phyloP scores from a whole-genome alignment of 2,329 filamentous ascomycete species.

The Ophiocordyceps unilateralis region DNA sequence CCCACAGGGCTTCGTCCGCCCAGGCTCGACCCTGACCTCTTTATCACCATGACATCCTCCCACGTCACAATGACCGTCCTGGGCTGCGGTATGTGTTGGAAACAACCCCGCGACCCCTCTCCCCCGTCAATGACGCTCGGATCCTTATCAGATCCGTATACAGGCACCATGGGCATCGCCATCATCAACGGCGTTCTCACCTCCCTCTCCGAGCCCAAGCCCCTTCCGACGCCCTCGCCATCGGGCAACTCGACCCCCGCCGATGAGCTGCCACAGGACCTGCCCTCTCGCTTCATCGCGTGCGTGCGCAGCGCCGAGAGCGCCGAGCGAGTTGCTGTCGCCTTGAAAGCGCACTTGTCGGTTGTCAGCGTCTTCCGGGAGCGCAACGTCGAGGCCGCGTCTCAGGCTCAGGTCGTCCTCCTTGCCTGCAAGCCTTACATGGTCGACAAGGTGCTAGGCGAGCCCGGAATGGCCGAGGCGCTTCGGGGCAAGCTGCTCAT shows the following conservation, averaged over 20 bases:
- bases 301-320: conserved; percentile 58
- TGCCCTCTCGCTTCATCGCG: conserved; percentile 64
- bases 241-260: conserved; percentile 25
- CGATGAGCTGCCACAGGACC: conserved; percentile 33
- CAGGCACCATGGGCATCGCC: conserved; percentile 72
- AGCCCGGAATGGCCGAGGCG: conserved; percentile 52
- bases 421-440: conserved; percentile 70
- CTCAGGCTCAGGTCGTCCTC: conserved; percentile 55
- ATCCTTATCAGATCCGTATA: background rate
- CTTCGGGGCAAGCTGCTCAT: conserved; percentile 67
- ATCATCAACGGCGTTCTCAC: conserved; percentile 67
- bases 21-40: background rate
- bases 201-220: conserved; percentile 38
- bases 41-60: conserved; percentile 4
- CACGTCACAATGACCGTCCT: conserved; percentile 61
- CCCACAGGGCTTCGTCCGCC: background rate
- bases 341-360: conserved; percentile 44
- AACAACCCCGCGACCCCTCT: background rate
- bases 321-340: conserved; percentile 48
- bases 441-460: conserved; percentile 49
- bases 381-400: conserved; percentile 51
- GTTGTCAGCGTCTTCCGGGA: conserved; percentile 51
- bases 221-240: conserved; percentile 21
- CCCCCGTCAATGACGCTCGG: background rate
- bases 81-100: conserved; percentile 50